Evolutionary conservation across 2,329 filamentous ascomycete genomes (phyloP).

Genomic region (Penicillium hordei): DNA sequence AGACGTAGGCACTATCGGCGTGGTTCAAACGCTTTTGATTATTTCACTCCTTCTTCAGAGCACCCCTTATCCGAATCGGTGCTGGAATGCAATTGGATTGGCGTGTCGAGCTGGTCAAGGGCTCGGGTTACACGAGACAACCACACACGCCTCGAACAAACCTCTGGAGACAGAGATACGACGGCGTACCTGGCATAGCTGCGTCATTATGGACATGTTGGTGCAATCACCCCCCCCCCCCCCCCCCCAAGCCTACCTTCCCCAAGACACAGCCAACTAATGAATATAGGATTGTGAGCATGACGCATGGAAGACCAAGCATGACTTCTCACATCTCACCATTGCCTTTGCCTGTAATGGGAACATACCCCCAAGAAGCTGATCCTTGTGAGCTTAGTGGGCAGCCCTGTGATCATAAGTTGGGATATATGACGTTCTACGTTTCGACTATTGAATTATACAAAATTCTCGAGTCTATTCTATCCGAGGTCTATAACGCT

Average conservation of each 20-base stretch:
- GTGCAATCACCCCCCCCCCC: too few relatives aligned
- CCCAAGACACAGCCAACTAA: background rate
- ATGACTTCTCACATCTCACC: constrained; percentile 35
- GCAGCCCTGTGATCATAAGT: constrained; percentile 12
- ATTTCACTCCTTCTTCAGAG: constrained; percentile 44
- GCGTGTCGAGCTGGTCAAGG: constrained; percentile 46
- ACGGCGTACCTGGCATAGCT: constrained; percentile 43
- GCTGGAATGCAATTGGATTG: constrained; percentile 47
- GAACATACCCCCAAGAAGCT: constrained; percentile 7
- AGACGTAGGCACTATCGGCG: constrained; percentile 39
- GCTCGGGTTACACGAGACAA: constrained; percentile 42
- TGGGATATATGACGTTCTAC: constrained; percentile 29
- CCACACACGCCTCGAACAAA: constrained; percentile 14
- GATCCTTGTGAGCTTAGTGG: constrained; percentile 21
- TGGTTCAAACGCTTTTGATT: constrained; percentile 46
- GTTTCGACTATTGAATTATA: constrained; percentile 29
- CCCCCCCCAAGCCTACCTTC: too few relatives aligned
- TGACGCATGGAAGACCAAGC: constrained; percentile 40
- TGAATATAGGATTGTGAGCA: constrained; percentile 35
- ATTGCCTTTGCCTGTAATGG: constrained; percentile 26
- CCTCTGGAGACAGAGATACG: constrained; percentile 41
- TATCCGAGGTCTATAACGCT: constrained; percentile 37
- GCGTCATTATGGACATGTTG: constrained; percentile 42
- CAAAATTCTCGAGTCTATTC: constrained; percentile 34
- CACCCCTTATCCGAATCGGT: constrained; percentile 43